These are phyloP conservation scores for Claviceps sp. DNA, from an alignment of 2,329 filamentous ascomycete genomes.

Conservation along the genomic window DNA sequence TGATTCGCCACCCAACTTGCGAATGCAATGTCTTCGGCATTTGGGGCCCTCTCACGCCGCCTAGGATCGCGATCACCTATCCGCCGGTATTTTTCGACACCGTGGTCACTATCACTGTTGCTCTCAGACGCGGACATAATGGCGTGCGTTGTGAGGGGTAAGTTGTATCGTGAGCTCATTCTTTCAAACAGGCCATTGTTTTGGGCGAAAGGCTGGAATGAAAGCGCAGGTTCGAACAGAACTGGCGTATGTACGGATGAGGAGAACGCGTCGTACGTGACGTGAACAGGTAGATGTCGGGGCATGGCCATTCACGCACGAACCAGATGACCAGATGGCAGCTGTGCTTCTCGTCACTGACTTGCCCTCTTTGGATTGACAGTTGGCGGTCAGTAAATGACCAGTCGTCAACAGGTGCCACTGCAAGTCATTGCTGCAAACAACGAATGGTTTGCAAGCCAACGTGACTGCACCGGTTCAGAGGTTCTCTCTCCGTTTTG, in stretches of 20 bases:
- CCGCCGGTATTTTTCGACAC: conserved; percentile 4
- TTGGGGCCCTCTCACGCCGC: background rate
- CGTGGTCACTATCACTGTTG: conserved; percentile 7
- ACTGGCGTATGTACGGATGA: background rate
- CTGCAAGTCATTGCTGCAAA: background rate
- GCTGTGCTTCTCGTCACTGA: background rate
- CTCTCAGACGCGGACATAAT: background rate
- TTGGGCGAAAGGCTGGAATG: no score
- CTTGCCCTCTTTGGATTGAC: background rate
- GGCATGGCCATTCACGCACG: background rate
- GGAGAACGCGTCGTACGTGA: background rate
- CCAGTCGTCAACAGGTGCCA: background rate
- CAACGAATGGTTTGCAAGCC: background rate
- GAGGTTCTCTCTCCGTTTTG: no score
- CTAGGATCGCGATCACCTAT: no score
- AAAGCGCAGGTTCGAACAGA: background rate
- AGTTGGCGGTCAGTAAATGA: background rate
- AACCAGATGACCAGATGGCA: background rate
- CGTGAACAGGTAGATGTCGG: background rate
- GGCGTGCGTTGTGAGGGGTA: background rate
- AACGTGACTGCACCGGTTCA: no score
- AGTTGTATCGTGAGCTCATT: background rate
- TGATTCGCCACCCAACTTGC: conserved; percentile 4
- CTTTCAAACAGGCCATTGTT: background rate
- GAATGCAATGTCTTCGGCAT: conserved; percentile 7